Percentiles rank a stretch among this genome's conserved stretches.
phyloP scores from a whole-genome alignment of 306 rosid genomes.

The Amphicarpaea edgeworthii region DNA sequence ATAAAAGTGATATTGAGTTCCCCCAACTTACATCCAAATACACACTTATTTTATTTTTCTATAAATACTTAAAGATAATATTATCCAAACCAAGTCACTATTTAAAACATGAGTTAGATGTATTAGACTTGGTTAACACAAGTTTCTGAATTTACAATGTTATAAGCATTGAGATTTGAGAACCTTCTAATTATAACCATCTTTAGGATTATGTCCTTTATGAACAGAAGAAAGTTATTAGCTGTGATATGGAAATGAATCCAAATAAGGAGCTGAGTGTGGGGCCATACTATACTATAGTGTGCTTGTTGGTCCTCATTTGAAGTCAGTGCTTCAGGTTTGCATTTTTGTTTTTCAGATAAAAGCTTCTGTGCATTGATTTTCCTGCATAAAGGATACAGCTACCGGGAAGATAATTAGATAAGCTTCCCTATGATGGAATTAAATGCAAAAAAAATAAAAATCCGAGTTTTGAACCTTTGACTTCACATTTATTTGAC shows the following conservation, averaged over 20 bases:
- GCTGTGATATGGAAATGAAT: slow-evolving; percentile 23
- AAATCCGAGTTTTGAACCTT: background rate
- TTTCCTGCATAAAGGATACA: background rate
- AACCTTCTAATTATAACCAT: background rate
- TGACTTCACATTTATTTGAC: background rate
- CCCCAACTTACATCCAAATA: too few relatives aligned
- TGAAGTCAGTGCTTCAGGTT: slow-evolving; percentile 17
- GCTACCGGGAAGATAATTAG: background rate
- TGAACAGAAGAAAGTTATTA: background rate
- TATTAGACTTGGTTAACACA: background rate
- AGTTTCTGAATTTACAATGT: background rate
- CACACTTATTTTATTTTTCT: too few relatives aligned
- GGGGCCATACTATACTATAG: background rate
- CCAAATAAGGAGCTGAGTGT: background rate
- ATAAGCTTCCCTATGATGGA: background rate
- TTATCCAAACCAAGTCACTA: background rate
- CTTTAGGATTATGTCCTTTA: background rate
- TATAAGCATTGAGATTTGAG: background rate
- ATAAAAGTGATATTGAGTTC: too few relatives aligned
- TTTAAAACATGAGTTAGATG: background rate
- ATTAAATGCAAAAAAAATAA: background rate
- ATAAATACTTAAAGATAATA: too few relatives aligned
- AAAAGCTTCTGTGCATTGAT: background rate
- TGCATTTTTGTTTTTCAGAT: background rate
- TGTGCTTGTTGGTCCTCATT: background rate